phyloP scores from a whole-genome alignment of 176 grass and related monocot genomes.

The Lolium perenne region DNA sequence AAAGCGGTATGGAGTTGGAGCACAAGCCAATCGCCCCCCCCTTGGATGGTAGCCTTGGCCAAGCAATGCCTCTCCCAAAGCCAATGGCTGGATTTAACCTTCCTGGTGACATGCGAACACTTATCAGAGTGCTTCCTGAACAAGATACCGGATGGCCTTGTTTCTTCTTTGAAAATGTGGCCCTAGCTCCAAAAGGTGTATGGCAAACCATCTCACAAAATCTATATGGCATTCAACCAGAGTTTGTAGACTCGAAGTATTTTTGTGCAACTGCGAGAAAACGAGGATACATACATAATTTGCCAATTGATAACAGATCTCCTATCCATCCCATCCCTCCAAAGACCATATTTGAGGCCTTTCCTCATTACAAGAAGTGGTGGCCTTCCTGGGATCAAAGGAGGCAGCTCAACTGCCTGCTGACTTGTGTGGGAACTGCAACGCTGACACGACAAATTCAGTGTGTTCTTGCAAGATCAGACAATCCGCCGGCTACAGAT shows the following conservation, averaged over 20 bases:
- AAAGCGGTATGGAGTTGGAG: constrained; percentile 43
- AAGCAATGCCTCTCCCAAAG: constrained; percentile 39
- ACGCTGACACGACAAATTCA: too few species aligned
- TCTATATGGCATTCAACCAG: constrained; percentile 65
- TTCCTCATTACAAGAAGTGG: constrained; percentile 54
- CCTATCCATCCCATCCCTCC: constrained; percentile 63
- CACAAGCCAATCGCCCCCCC: constrained; percentile 14
- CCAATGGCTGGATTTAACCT: constrained; percentile 20
- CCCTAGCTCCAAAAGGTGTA: constrained; percentile 69
- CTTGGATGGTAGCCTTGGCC: constrained; percentile 3
- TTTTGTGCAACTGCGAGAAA: constrained; percentile 71
- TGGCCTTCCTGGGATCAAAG: too few species aligned
- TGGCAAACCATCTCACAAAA: constrained; percentile 65
- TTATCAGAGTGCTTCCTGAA: constrained; percentile 40
- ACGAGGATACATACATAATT: constrained; percentile 78
- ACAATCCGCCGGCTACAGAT: too few species aligned
- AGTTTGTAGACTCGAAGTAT: constrained; percentile 77
- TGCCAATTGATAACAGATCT: constrained; percentile 58
- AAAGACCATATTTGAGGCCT: constrained; percentile 64
- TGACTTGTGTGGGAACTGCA: too few species aligned
- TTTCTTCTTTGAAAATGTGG: constrained; percentile 86
- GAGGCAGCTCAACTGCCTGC: too few species aligned
- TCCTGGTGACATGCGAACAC: constrained; percentile 33
- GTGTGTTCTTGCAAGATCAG: too few species aligned
- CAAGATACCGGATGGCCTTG: constrained; percentile 61